phyloP scores from a whole-genome alignment of 2,329 filamentous ascomycete genomes.

The Aplosporella prunicola region DNA sequence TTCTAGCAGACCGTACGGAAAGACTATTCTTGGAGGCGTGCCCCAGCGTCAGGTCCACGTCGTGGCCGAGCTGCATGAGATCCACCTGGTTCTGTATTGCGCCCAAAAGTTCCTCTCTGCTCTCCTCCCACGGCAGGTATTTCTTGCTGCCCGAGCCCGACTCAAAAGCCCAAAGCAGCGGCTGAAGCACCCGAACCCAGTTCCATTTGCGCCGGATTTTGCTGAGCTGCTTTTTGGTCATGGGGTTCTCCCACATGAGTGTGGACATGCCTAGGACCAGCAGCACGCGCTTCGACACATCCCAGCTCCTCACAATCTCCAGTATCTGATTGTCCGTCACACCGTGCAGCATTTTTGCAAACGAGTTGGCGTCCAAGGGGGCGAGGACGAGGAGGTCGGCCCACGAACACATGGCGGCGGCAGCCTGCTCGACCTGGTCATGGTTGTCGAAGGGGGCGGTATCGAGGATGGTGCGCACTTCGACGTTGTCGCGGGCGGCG shows the following conservation, averaged over 20 bases:
- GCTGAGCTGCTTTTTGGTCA: conserved; percentile 77
- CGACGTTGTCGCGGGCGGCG: conserved; percentile 2
- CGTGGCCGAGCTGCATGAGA: conserved; percentile 62
- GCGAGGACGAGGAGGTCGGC: conserved; percentile 77
- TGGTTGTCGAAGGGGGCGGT: conserved; percentile 4
- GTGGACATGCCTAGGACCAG: conserved; percentile 83
- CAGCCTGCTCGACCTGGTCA: conserved; percentile 6
- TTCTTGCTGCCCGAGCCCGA: conserved; percentile 37
- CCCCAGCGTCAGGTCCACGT: conserved; percentile 45
- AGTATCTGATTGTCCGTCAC: conserved; percentile 72
- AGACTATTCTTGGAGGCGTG: conserved; percentile 20
- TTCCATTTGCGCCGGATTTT: conserved; percentile 78
- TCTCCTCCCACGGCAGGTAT: conserved; percentile 45
- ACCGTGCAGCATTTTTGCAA: conserved; percentile 81
- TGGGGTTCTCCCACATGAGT: conserved; percentile 81
- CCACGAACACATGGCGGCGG: conserved; percentile 59
- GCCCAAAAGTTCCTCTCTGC: conserved; percentile 57
- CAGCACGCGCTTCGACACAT: conserved; percentile 74
- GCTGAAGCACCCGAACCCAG: conserved; percentile 74
- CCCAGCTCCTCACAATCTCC: conserved; percentile 76
- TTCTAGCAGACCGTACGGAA: neutral
- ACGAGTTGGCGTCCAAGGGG: conserved; percentile 72
- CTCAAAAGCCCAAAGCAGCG: conserved; percentile 74
- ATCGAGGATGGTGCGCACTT: conserved; percentile 6
- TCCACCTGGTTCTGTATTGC: conserved; percentile 71